phyloP scores from a whole-genome alignment of 139 green algal species.

The Coelastrella sp. region DNA sequence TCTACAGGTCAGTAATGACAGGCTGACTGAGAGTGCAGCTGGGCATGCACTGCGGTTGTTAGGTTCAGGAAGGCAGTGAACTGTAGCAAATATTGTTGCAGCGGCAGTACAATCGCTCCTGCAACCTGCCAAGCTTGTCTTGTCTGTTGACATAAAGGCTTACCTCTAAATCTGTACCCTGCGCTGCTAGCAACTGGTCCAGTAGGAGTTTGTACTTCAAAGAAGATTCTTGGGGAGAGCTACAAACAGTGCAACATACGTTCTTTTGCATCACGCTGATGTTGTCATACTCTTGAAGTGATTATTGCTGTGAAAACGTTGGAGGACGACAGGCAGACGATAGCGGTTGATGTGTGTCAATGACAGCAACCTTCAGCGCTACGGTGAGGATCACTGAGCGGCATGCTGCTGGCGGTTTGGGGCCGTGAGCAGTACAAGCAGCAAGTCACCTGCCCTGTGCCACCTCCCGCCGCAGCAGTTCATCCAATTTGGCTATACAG shows the following conservation, averaged over 20 bases:
- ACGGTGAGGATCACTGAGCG: not conserved
- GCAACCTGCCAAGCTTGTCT: not conserved
- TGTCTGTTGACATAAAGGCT: not conserved
- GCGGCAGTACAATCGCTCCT: not conserved
- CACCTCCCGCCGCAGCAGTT: not conserved
- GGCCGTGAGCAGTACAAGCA: not conserved
- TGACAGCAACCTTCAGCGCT: not conserved
- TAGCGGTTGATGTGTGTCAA: too few species aligned
- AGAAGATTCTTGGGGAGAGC: not conserved
- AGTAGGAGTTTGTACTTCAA: not conserved
- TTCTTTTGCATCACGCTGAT: not conserved
- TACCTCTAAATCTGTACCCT: slow-evolving; percentile 4
- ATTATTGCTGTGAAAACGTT: too few species aligned
- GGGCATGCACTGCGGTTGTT: too few species aligned
- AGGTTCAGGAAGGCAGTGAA: not conserved
- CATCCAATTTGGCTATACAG: slow-evolving; percentile 1
- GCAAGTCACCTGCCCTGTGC: slow-evolving; percentile 13
- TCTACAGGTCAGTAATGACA: too few species aligned
- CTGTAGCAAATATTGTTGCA: not conserved
- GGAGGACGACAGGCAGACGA: too few species aligned
- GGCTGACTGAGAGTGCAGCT: too few species aligned
- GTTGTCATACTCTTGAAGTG: not conserved
- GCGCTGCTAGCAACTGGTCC: slow-evolving; percentile 9
- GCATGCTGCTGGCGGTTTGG: not conserved
- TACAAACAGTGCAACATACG: not conserved